Base-by-base conservation (phyloP, 176 grass and related monocot genomes). In the Metroxylon sagu region DNA sequence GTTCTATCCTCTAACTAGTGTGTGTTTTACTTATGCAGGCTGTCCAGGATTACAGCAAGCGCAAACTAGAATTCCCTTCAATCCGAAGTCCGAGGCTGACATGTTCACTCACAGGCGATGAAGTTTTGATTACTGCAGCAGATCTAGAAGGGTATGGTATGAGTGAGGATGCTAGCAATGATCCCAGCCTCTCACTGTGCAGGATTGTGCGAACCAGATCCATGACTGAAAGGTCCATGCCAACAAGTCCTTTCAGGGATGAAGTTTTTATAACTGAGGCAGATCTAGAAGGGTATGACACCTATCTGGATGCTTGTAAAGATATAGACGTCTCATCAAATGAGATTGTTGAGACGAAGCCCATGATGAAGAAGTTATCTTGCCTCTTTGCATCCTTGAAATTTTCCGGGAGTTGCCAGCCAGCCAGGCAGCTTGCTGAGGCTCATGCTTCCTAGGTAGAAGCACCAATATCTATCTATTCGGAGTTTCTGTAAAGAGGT, bases 241-340 rank as follows among this genome's bases (percentile, higher is more conserved):
- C 81, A 53, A 53, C 15, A 43, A 88, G 71, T 60, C 49, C 74
- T 17, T 60, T 48, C 61, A 29, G 53, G 0, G 89, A 94, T 26
- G 77, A 71, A 19, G 65, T 89, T 52, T 29, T 89, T 51, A 52
- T 85, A 83, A 89, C 79, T 49, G 85, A 93, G 82, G 88, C 77
- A 18, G 94, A 99, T 67, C 73, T 93, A 10, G 88, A 99, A 60
- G 94, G 94, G 17, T 99, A 89, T 7, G 76, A 89, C 70, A 59
- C 56, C 23, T 78, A 68, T 43, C 35, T 68, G 16, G 71, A 72
- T 61, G 55, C 8, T 29, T 67, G 53, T 19, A 77, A 75, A 51
- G 69, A 80, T 43, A 25, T 5, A 12, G 53, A 67, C 6, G 29
- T 51, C 29, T 2, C 67, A 62, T n/a, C 71, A 76, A 79, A 29